A percentile compares a stretch with the other conserved stretches of the same genome.
Evolutionary conservation across 2,329 filamentous ascomycete genomes (phyloP).

Genomic region (Apiospora kogelbergensis): DNA sequence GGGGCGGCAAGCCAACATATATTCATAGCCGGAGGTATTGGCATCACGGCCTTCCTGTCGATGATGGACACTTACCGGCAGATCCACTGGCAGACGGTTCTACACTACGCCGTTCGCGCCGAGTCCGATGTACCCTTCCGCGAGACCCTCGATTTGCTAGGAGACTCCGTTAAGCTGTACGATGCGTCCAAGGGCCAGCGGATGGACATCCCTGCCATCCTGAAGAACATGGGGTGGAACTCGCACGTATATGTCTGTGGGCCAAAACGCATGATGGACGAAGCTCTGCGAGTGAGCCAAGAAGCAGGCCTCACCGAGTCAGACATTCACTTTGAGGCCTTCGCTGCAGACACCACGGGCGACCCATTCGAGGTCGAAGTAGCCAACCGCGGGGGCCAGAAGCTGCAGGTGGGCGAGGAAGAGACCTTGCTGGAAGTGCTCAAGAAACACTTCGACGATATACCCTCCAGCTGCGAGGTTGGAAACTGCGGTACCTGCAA

Average conservation of each 20-base stretch:
- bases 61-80: constrained; percentile 41
- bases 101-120: constrained; percentile 61
- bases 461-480: constrained; percentile 52
- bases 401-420: constrained; percentile 45
- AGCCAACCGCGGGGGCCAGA: constrained; percentile 31
- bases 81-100: constrained; percentile 49
- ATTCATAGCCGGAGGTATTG: constrained; percentile 64
- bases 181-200: constrained; percentile 49
- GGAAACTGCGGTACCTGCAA: constrained; percentile 56
- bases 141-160: constrained; percentile 43
- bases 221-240: constrained; percentile 42
- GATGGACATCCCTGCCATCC: constrained; percentile 49
- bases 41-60: constrained; percentile 63
- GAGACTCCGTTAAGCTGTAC: constrained; percentile 49
- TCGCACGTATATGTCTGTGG: constrained; percentile 63
- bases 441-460: constrained; percentile 39
- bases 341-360: constrained; percentile 51
- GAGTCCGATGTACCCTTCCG: constrained; percentile 54
- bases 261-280: constrained; percentile 56
- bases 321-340: constrained; percentile 62
- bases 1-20: constrained; percentile 55
- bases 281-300: constrained; percentile 41
- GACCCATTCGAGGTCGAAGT: constrained; percentile 62
- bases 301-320: constrained; percentile 43
- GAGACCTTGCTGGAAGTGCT: constrained; percentile 52